A percentile compares a stretch with the other conserved stretches of the same genome.
phyloP scores from a whole-genome alignment of 257 asterid genomes.

The Scutellaria barbata region DNA sequence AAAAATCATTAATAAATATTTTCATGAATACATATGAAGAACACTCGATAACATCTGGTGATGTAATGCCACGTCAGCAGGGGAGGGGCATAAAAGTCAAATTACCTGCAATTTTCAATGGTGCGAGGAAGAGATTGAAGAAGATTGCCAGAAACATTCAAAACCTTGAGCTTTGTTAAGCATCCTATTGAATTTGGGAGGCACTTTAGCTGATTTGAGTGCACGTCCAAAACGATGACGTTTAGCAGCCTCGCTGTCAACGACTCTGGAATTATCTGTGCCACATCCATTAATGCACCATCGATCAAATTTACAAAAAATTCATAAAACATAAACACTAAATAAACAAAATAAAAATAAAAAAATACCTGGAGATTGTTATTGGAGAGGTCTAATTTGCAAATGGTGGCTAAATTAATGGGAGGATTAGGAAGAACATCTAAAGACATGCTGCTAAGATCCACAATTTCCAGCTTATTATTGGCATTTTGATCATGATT shows the following conservation, averaged over 20 bases:
- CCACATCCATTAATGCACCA: neutral
- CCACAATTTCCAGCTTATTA: slow-evolving; percentile 58
- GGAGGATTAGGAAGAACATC: slow-evolving; percentile 56
- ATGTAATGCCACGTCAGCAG: too few species aligned
- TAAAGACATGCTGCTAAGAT: slow-evolving; percentile 80
- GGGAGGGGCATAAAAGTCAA: too few species aligned
- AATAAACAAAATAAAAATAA: neutral
- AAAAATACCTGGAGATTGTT: slow-evolving; percentile 77
- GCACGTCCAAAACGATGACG: slow-evolving; percentile 67
- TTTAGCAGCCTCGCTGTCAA: slow-evolving; percentile 77
- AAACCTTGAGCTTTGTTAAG: slow-evolving; percentile 70
- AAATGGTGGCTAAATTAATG: slow-evolving; percentile 59
- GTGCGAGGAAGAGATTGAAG: slow-evolving; percentile 71
- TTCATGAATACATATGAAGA: too few species aligned
- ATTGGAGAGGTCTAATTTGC: slow-evolving; percentile 85
- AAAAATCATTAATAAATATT: too few species aligned
- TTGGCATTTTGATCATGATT: neutral
- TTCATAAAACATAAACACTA: neutral
- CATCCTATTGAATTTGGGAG: slow-evolving; percentile 94
- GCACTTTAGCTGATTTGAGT: slow-evolving; percentile 73
- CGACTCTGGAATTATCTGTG: slow-evolving; percentile 86
- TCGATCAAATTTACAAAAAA: too few species aligned
- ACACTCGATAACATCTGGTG: too few species aligned
- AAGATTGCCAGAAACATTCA: slow-evolving; percentile 80
- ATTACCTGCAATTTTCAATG: slow-evolving; percentile 92